Evolutionary conservation across 2,329 filamentous ascomycete species (phyloP).

Genomic region (Fusarium sp.): DNA sequence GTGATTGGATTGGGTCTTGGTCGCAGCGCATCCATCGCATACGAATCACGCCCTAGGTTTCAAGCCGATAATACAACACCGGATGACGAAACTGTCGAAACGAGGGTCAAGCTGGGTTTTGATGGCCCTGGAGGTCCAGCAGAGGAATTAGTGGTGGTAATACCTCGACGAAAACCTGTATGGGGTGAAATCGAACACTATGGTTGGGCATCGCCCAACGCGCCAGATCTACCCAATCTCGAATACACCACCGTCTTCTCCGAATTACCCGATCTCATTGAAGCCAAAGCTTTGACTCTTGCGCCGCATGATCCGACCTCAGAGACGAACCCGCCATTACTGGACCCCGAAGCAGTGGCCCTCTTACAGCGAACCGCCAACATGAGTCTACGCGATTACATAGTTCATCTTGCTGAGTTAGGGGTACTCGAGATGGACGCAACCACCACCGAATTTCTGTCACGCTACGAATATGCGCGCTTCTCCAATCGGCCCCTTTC

Average conservation of each 20-base stretch:
- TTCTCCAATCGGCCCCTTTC: conserved; percentile 80
- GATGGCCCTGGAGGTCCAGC: conserved; percentile 56
- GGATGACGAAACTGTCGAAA: conserved; percentile 35
- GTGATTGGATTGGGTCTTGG: conserved; percentile 80
- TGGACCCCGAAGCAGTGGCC: conserved; percentile 76
- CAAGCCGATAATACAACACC: conserved; percentile 34
- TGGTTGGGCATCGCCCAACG: conserved; percentile 88
- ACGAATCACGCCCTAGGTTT: conserved; percentile 64
- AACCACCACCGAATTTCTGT: conserved; percentile 73
- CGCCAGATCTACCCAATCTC: conserved; percentile 80
- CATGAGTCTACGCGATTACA: conserved; percentile 84
- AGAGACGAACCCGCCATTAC: conserved; percentile 57
- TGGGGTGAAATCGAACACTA: conserved; percentile 90
- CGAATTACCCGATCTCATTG: conserved; percentile 90
- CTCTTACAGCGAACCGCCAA: conserved; percentile 77
- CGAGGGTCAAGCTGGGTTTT: conserved; percentile 40
- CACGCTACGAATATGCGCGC: conserved; percentile 84
- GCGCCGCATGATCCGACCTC: conserved; percentile 69
- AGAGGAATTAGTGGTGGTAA: conserved; percentile 59
- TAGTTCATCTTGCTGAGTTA: conserved; percentile 76
- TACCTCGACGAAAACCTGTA: conserved; percentile 64
- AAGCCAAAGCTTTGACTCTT: conserved; percentile 91
- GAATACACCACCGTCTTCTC: conserved; percentile 84
- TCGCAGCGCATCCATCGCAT: conserved; percentile 84
- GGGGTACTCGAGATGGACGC: conserved; percentile 67